Evolutionary conservation across 1,284 basidiomycete species (phyloP), one percentile per base, ranked within the genome.

Genomic region (Ustilago vetiveriae): DNA sequence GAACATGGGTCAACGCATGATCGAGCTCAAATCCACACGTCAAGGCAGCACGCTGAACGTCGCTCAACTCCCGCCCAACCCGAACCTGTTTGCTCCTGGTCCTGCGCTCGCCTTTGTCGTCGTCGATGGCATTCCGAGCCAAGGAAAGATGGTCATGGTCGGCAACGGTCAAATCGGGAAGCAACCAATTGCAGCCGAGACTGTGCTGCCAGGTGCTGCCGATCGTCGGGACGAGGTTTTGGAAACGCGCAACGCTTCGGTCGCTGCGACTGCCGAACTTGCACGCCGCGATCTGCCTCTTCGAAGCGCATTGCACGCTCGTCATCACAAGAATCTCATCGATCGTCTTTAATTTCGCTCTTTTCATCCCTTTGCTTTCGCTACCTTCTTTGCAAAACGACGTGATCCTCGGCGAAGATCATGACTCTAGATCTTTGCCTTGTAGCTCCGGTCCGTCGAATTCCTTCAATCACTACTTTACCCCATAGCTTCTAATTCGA

Each of bases 1-100:
- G 88, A 94, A 94, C 85, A 94, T 92, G 90, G 91, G 91, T 16
- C 91, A 92, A 81, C 63, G 75, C 33, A 64, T 68, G 57, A 60
- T 78, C 38, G 64, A 78, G 59, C 69, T 78, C 33, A 46, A 57
- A 27, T 42, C 68, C 23, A 50, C 49, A 14, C 38, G 43, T 4
- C 36, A 44, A 23, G 68, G 52, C 6, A 54, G 38, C 38, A 49
- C 38, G 35, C 41, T 78, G 13, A 56, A 54, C 39, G 78, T 82
- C 22, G 52, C 69, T 6, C 74, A 75, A 35, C 52, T 78, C 22
- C 77, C 80, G n/a, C 54, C 67, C 14, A 80, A 81, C 54, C 58
- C 75, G 10, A 68, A 68, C 59, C 58, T 82, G 33, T 74, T 79
- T 43, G 69, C 73, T 4, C 80, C 80, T 8, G 80, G 80, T 6